Evolutionary conservation across 257 asterid species (phyloP), one percentile per base, ranked within the genome.

Genomic region (Scutellaria barbata): DNA sequence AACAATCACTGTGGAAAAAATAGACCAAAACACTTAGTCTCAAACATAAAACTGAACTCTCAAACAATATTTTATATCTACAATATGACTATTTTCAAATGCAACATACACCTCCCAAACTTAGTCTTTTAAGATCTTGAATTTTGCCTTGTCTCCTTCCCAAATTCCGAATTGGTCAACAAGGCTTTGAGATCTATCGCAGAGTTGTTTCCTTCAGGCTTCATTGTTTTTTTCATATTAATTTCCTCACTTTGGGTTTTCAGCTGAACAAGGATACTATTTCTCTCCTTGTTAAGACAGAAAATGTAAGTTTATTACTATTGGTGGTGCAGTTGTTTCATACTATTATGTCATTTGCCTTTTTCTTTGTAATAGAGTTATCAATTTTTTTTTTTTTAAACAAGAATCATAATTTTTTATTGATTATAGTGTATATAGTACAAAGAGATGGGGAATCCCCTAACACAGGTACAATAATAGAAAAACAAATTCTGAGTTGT

Each of bases 151-250:
- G 11, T n/a, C n/a, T 22, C 39, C 67, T 37, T 68, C 50, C 57
- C 88, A 94, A 97, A 83, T 88, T 80, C 82, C 81, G 90, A 40
- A 78, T 87, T 59, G 98, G 89, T 72, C 95, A 89, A 54, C 86
- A 98, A 94, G 87, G 96, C 99, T 66, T 76, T 94, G 88, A 85
- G 99, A 88, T 89, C 98, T 47, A 85, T 92, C 58, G 88, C 99
- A 8, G 99, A 94, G 85, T 79, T 68, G 46, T 72, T 75, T 76
- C 73, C 12, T 75, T 60, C 54, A 66, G 25, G 17, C 58, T 17
- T 71, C 3, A 9, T 64, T 37, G 33, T 50, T 48, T 16, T 59
- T 39, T 54, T 64, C 51, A 30, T 57, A 58, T 11, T 68, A 57
- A 58, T 72, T 76, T 77, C 63, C 76, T 80, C 76, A 75, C 63